Evolutionary conservation across 2,329 filamentous ascomycete species (phyloP), one percentile per base, ranked within the genome.

Genomic region (Epichloe brachyelytri): DNA sequence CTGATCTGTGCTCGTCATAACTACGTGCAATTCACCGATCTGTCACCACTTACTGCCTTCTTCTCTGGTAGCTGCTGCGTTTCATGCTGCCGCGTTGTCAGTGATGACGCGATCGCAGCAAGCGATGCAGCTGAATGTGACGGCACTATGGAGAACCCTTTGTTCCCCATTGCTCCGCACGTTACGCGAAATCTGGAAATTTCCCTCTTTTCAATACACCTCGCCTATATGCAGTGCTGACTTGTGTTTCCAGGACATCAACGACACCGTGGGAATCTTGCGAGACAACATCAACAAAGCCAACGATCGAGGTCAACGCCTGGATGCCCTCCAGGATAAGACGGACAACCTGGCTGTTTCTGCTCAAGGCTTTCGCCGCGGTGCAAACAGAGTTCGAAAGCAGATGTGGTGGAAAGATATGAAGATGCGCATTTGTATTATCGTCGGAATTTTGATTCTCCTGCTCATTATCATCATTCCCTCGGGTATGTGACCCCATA

Each of bases 331-430:
- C 55, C 87, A 95, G 73, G 86, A 93, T 70, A 95, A 95, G 79
- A 96, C 87, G 58, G 83, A 96, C 74, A 94, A 95, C 72, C 79
- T 98, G 59, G 90, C 90, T 54, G 82, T 85, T 56, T 95, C 90
- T 37, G 91, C 93, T 53, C 89, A 95, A 69, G 89, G 88, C 56
- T 98, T 98, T 80, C 88, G 90, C 63, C 85, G 90, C 59, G 91
- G 93, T 58, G 93, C 94, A 71, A 98, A 97, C 77, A 79, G 88
- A 62, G 91, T 98, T 61, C 83, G 93, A 70, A 91, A 90, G 77
- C 84, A 95, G 71, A 97, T 97, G 91, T 97, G 91, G 91, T 97
- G 90, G 91, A 97, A 97, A 80, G 91, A 97, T 66, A 95, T 96
- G 88, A 97, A 97, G 82, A 98, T 98, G 93, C 84, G 93, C 70